Evolutionary conservation across 257 asterid species (phyloP), one percentile per base, ranked within the genome.

Genomic region (Solanum rostratum): DNA sequence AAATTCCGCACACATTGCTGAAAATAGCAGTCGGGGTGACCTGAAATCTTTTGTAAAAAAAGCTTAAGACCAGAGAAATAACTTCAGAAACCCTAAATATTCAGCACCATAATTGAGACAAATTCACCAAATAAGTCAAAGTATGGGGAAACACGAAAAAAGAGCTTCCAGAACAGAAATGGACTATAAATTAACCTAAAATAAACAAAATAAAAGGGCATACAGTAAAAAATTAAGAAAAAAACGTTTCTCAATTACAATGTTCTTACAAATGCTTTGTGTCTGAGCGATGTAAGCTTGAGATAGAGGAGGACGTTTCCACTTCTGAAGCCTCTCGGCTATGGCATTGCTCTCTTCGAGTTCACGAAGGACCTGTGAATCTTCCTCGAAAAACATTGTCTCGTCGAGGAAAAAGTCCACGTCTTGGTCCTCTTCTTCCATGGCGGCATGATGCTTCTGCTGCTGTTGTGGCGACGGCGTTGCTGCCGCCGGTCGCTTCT

Each of bases 331-430:
- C 29, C 97, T 92, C 39, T 87, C 91, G 7, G 96, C 89, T 12
- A 94, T 83, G 18, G 92, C 88, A 46, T 94, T 86, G 84, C 90
- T 91, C 88, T 85, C 92, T 78, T 90, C 92, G 65, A 85, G 71
- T 22, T 90, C 92, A 33, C 90, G 91, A 50, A 90, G 89, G 20
- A 86, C 85, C 71, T 89, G 94, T 22, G 91, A 73, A 80, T 93
- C 94, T 76, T 94, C 95, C 86, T 97, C 97, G 88, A 74, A 85
- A 55, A 96, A 92, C 82, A 93, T 91, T 89, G 95, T 91, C 91
- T 97, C 98, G 79, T 95, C 98, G 83, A 93, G 89, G 89, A 93
- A 95, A 11, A 93, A 90, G 79, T 97, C 99, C 87, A 95, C 99
- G 83, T 95, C 98, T 2, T 93, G 78, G 80, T 95, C 98, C 86